Evolutionary conservation across 495 filamentous ascomycete genomes (phyloP), one percentile per base, ranked within the genome.

Genomic region (Lasiosphaeriaceae sp.): DNA sequence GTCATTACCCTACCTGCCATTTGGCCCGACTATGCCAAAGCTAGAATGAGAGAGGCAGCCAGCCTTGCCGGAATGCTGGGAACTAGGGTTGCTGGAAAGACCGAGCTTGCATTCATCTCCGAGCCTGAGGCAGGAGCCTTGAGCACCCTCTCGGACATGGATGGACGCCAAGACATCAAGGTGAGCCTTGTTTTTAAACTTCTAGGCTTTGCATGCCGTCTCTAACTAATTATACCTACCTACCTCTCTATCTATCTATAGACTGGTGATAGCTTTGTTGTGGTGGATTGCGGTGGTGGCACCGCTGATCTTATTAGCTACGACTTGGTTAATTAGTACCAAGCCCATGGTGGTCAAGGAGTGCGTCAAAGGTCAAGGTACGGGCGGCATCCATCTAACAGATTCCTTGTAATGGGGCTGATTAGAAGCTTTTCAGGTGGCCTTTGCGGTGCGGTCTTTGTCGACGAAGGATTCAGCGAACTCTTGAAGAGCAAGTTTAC

Each of bases 111-210:
- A 6, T 61, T 71, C 12, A 23, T 66, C 1, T 58, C 67, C 1
- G 68, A 71, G 35, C 66, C 66, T 1, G 66, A 71, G 46, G 66
- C 65, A 3, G 68, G 60, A 3, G 65, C 67, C 3, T 17, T 68
- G 7, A 52, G 66, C 0, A 61, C 60, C 0, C 24, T 66, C 2
- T 19, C 26, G 1, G 57, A 63, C 7, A 57, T 64, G 55, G 47
- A 55, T 2, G 58, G 31, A 3, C 57, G 55, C 7, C 22, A 34
- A 16, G 56, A 59, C 43, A 37, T 63, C 26, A 31, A 31, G 26
- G 26, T 31, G 4, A 31, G 26, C 9, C 3, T 31, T 9, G 26
- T 31, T 31, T 9, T 14, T 14, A 37, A 37, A 37, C 34, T 37
- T 8, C 34, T 9, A 2, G 34, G 34, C 34, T n/a, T n/a, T n/a